A percentile compares a stretch with the other conserved stretches of the same genome.
Evolutionary conservation across 441 rosid species (phyloP).

Genomic region (Erodium chrysanthum): DNA sequence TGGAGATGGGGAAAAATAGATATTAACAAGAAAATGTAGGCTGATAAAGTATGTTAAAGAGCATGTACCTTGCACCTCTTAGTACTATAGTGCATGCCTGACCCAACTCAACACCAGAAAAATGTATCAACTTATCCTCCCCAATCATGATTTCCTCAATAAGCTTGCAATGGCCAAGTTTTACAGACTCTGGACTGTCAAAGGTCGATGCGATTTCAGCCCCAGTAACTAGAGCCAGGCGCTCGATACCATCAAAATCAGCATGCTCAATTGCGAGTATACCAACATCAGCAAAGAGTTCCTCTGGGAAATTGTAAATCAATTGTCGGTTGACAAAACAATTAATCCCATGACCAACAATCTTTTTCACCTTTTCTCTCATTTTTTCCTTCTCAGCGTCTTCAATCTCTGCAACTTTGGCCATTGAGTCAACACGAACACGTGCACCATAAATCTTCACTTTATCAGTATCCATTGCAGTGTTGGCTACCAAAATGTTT

Average conservation of each 20-base stretch:
- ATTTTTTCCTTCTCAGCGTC: constrained; percentile 96
- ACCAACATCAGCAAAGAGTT: constrained; percentile 94
- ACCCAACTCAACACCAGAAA: constrained; percentile 91
- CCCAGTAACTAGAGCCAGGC: constrained; percentile 84
- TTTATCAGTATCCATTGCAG: constrained; percentile 98
- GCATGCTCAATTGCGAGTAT: constrained; percentile 98
- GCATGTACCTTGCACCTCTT: constrained; percentile 77
- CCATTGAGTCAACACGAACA: constrained; percentile 94
- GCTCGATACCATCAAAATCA: constrained; percentile 97
- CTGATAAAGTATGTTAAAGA: no score
- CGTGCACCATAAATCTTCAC: constrained; percentile 98
- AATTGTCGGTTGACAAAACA: constrained; percentile 93
- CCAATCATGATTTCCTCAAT: constrained; percentile 99
- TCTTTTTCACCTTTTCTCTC: constrained; percentile 95
- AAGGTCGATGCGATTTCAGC: constrained; percentile 98
- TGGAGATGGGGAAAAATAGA: no score
- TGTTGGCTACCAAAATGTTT: constrained; percentile 90
- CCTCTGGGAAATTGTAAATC: constrained; percentile 96
- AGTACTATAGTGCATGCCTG: constrained; percentile 92
- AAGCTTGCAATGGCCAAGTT: constrained; percentile 88
- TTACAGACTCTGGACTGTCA: constrained; percentile 96
- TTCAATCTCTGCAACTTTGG: constrained; percentile 91
- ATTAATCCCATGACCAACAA: constrained; percentile 80
- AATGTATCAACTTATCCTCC: constrained; percentile 90
- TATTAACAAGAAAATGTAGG: background rate